Conservation (phyloP, 805 yeast genomes). For the Candida anglica region DNA sequence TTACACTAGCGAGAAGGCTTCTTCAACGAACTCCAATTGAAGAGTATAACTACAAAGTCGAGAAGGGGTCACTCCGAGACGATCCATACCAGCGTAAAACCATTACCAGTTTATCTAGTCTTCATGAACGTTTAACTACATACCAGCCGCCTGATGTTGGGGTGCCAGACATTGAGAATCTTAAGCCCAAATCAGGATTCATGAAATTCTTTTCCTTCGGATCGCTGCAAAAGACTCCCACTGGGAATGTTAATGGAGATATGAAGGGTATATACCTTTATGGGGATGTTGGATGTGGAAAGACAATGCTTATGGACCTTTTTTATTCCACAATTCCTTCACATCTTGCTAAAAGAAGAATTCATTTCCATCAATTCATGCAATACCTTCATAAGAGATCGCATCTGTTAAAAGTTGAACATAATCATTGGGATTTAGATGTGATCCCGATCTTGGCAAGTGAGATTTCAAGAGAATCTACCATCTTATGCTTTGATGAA, state of each 20-base stretch:
- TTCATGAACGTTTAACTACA: conserved; percentile 49
- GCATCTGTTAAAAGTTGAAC: conserved; percentile 65
- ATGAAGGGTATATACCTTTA: conserved; percentile 86
- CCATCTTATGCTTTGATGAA: conserved; percentile 91
- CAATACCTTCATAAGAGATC: conserved; percentile 85
- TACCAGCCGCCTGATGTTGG: conserved; percentile 63
- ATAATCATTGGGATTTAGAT: conserved; percentile 59
- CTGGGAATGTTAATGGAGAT: conserved; percentile 19
- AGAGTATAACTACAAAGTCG: conserved; percentile 47
- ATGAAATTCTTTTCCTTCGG: conserved; percentile 24
- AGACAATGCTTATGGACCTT: conserved; percentile 96
- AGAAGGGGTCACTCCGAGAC: conserved; percentile 52
- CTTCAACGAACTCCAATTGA: conserved; percentile 43
- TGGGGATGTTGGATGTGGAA: conserved; percentile 98
- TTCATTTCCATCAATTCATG: conserved; percentile 98
- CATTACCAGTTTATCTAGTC: conserved; percentile 53
- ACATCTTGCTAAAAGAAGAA: conserved; percentile 71
- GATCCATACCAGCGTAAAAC: conserved; percentile 81
- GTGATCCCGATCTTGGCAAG: conserved; percentile 81
- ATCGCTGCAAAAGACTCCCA: conserved; percentile 4
- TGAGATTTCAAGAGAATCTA: conserved; percentile 71
- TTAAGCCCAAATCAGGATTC: conserved; percentile 49
- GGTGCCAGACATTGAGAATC: conserved; percentile 47
- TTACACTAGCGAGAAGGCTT: too few relatives aligned
- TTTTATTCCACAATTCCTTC: conserved; percentile 81